Evolutionary conservation across 2,329 filamentous ascomycete species (phyloP), one percentile per base, ranked within the genome.

Genomic region (Colletotrichum acutatum): DNA sequence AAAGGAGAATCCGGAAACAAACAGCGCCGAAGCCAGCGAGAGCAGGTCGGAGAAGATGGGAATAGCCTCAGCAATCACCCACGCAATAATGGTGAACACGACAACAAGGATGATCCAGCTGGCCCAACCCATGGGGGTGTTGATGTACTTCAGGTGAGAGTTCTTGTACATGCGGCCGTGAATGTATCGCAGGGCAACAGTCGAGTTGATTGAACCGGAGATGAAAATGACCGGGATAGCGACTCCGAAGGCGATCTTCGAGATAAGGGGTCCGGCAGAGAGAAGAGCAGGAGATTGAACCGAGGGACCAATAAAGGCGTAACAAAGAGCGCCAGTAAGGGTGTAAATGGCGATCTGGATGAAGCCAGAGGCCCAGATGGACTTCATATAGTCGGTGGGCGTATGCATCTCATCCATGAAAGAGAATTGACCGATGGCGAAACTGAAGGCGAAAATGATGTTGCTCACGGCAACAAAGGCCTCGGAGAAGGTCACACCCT

Each of bases 191-290:
- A 80, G 81, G 32, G 84, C 81, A 14, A 86, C 84, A 1, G 84
- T 85, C 32, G 84, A 86, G 81, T 93, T 92, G 78, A 94, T 92
- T 14, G 93, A 91, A 63, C 92, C 93, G 0, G 92, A 92, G 74
- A 95, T 91, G 76, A 94, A 87, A 78, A 95, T 94, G 64, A 92
- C 94, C 5, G 92, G 92, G 5, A 92, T 84, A 0, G 92, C 92
- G 74, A 94, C 81, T 34, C 91, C 92, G 77, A 92, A 95, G 3
- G 92, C 91, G 8, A 94, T 82, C 78, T 93, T 93, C 49, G 89
- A 88, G 28, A 94, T 81, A 0, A 87, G 76, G 1, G 83, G 81
- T 1, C 89, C 87, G 9, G 92, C 90, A 0, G 91, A 92, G 8
- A 92, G 88, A 8, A 95, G 86, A 0, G 93, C 92, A 0, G 93